These are phyloP conservation scores for Paraconiothyrium sp. DNA, from an alignment of 2,329 filamentous ascomycete species.

Conservation along the genomic window DNA sequence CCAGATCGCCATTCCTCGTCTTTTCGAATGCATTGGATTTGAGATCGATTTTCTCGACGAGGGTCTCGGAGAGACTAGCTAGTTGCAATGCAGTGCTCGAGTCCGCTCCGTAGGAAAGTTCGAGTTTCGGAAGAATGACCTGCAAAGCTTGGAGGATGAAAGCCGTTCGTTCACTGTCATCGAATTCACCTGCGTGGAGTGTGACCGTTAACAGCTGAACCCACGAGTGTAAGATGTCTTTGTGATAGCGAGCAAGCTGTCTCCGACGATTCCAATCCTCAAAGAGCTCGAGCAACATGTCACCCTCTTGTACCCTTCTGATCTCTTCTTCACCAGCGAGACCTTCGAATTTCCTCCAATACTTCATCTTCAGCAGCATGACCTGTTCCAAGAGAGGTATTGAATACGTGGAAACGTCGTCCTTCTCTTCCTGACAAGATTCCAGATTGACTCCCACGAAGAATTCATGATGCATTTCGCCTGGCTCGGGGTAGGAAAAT, in stretches of 20 bases:
- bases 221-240: slow-evolving; percentile 82
- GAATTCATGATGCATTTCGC: slow-evolving; percentile 65
- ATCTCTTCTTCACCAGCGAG: slow-evolving; percentile 49
- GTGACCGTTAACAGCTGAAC: slow-evolving; percentile 84
- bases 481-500: slow-evolving; percentile 61
- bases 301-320: slow-evolving; percentile 60
- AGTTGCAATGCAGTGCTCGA: slow-evolving; percentile 77
- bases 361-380: slow-evolving; percentile 73
- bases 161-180: slow-evolving; percentile 73
- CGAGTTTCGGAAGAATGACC: slow-evolving; percentile 86
- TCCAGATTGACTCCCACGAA: slow-evolving; percentile 75
- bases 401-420: slow-evolving; percentile 70
- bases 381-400: slow-evolving; percentile 77
- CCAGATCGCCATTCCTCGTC: slow-evolving; percentile 69
- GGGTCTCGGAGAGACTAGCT: slow-evolving; percentile 76
- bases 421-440: slow-evolving; percentile 67
- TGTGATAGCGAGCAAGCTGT: slow-evolving; percentile 64
- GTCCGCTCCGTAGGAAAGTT: slow-evolving; percentile 75
- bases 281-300: slow-evolving; percentile 66
- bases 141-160: slow-evolving; percentile 90
- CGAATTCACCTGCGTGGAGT: slow-evolving; percentile 82
- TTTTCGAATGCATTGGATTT: slow-evolving; percentile 55
- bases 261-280: slow-evolving; percentile 70
- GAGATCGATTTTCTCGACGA: slow-evolving; percentile 77
- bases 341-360: slow-evolving; percentile 59